Evolutionary conservation across 1,139 yeast species (phyloP).

Genomic region (Lodderomyces orthopsilosis): DNA sequence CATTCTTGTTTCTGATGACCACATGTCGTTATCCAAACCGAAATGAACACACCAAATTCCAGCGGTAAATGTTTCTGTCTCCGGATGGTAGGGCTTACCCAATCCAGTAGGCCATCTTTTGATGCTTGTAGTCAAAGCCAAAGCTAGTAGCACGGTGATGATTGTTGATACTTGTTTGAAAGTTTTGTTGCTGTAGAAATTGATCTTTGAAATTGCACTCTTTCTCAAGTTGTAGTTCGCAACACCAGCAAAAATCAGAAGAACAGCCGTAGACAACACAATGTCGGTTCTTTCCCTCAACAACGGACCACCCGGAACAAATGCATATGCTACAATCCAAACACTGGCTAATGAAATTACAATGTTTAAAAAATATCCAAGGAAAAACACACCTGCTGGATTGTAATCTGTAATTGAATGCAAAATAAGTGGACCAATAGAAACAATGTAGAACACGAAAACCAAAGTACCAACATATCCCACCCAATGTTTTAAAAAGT

Average conservation of each 20-base stretch:
- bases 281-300: conserved; percentile 86
- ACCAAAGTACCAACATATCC: conserved; percentile 77
- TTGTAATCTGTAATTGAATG: conserved; percentile 55
- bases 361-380: conserved; percentile 56
- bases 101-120: conserved; percentile 49
- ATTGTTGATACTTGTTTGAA: conserved; percentile 24
- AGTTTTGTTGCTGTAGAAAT: conserved; percentile 20
- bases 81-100: conserved; percentile 75
- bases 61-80: conserved; percentile 75
- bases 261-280: conserved; percentile 46
- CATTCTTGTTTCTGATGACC: conserved; percentile 96
- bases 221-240: conserved; percentile 28
- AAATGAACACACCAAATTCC: conserved; percentile 99
- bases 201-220: conserved; percentile 21
- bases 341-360: conserved; percentile 75
- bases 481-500: conserved; percentile 65
- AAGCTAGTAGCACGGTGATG: conserved; percentile 30
- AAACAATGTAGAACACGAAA: conserved; percentile 61
- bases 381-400: conserved; percentile 56
- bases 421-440: conserved; percentile 63
- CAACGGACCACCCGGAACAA: conserved; percentile 90
- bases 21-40: conserved; percentile 95
- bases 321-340: conserved; percentile 97
- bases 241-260: conserved; percentile 46
- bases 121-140: conserved; percentile 43